Evolutionary conservation across 1,284 basidiomycete genomes (phyloP).

Genomic region (Gomphus sp.): DNA sequence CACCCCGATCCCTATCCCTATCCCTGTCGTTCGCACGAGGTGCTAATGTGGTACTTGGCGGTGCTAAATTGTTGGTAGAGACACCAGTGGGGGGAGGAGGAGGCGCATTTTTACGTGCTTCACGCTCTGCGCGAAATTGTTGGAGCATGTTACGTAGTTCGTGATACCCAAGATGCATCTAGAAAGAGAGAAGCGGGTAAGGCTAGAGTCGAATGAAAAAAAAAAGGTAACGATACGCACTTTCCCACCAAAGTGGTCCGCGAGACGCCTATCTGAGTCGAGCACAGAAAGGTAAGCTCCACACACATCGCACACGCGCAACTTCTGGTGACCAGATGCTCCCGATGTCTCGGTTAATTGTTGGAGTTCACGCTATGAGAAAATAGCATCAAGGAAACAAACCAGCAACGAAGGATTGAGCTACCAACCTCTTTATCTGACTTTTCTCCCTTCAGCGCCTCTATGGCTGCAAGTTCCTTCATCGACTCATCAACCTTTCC

Average conservation of each 20-base stretch:
- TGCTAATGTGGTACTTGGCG: slow-evolving; percentile 26
- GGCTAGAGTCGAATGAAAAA: not conserved
- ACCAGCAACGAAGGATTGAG: not conserved
- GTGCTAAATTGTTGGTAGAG: slow-evolving; percentile 15
- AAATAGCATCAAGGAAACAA: slow-evolving; percentile 10
- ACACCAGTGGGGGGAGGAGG: slow-evolving; percentile 24
- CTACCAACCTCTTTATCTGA: slow-evolving; percentile 80
- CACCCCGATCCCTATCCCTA: slow-evolving; percentile 14
- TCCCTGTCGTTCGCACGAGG: slow-evolving; percentile 45
- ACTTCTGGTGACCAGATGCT: slow-evolving; percentile 97
- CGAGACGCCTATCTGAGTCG: slow-evolving; percentile 96
- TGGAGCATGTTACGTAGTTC: slow-evolving; percentile 90
- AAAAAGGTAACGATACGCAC: slow-evolving; percentile 33
- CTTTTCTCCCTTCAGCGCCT: slow-evolving; percentile 96
- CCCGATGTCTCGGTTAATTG: slow-evolving; percentile 97
- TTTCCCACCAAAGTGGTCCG: slow-evolving; percentile 99
- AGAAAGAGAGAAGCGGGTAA: slow-evolving; percentile 11
- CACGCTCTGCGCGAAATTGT: slow-evolving; percentile 82
- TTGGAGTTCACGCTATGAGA: slow-evolving; percentile 77
- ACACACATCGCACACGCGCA: slow-evolving; percentile 98
- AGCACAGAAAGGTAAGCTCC: slow-evolving; percentile 97
- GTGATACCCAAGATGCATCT: slow-evolving; percentile 99
- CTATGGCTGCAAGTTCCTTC: slow-evolving; percentile 94
- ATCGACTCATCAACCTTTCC: slow-evolving; percentile 98
- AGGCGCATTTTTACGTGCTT: slow-evolving; percentile 65